These are phyloP conservation scores for Macadamia tetraphylla DNA, from an alignment of 164 flowering plant species.

Conservation along the genomic window DNA sequence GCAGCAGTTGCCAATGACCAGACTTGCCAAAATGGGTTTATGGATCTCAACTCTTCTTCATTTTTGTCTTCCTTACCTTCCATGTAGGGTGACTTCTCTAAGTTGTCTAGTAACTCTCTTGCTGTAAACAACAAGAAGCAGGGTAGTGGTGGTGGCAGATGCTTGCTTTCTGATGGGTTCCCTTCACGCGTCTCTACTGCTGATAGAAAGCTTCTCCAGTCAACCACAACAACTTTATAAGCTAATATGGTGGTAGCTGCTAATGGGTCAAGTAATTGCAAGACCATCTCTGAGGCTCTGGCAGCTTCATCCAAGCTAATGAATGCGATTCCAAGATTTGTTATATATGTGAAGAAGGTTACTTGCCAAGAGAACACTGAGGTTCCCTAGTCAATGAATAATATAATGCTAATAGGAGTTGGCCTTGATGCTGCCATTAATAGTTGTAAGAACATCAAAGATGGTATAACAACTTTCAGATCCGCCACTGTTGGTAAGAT, in stretches of 20 bases:
- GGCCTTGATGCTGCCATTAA: slow-evolving; percentile 54
- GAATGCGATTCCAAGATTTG: too few relatives aligned
- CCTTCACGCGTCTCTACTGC: too few relatives aligned
- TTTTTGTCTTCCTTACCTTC: not conserved
- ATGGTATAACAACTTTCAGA: slow-evolving; percentile 56
- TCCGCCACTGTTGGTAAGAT: slow-evolving; percentile 67
- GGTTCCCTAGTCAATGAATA: slow-evolving; percentile 24
- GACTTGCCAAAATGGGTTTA: not conserved
- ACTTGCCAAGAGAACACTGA: slow-evolving; percentile 37
- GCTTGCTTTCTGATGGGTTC: not conserved
- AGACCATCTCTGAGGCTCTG: too few relatives aligned
- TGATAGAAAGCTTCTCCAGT: slow-evolving; percentile 26
- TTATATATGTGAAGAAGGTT: too few relatives aligned
- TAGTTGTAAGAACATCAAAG: slow-evolving; percentile 34
- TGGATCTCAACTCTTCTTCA: not conserved
- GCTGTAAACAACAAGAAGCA: slow-evolving; percentile 12
- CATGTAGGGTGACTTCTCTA: not conserved
- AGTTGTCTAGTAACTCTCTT: not conserved
- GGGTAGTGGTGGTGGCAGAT: slow-evolving; percentile 18
- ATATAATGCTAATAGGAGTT: slow-evolving; percentile 61
- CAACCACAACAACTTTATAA: slow-evolving; percentile 2
- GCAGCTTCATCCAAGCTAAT: too few relatives aligned
- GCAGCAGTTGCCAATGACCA: not conserved
- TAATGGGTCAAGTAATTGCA: slow-evolving; percentile 45
- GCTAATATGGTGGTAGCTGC: slow-evolving; percentile 57